Base-by-base conservation (phyloP, 768 basidiomycete genomes). In the Tricholoma sp. region DNA sequence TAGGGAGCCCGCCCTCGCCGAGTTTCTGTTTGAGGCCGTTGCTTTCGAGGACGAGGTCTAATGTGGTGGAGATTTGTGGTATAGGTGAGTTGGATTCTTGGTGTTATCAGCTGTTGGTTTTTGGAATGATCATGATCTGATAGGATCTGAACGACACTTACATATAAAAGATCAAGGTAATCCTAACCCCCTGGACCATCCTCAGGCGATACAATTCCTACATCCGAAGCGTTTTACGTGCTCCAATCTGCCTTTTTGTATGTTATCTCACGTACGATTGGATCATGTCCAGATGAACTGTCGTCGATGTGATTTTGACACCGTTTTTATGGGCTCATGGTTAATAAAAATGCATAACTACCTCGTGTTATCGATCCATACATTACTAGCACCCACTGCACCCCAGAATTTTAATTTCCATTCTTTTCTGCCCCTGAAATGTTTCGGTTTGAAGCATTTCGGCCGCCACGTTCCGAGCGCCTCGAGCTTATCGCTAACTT, bases 11-110 rank as follows among this genome's bases (percentile, higher is more conserved):
- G 12, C 54, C 61, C n/a, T 64, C 51, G n/a, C 63, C 63, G 33
- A 44, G 54, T 2, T 12, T 53, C 17, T 42, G 36, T 11, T 55
- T 62, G 11, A 55, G 52, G 36, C 67, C 66, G 10, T 61, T 65
- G 31, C 50, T 74, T 12, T 57, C 70, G 32, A 67, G 70, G 52
- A 68, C 69, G 48, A 59, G 61, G 6, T 62, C 63, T 7, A 63
- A 9, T 8, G 45, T 41, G 12, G 63, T 59, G 37, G 34, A 53
- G 28, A 52, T 15, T 31, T 37, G 28, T 24, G 28, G 29, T 32
- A 15, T 31, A 45, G 32, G 45, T 45, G 28, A n/a, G 12, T 47
- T 36, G 12, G 5, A 3, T 6, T 48, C 36, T 41, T 42, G 20
- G 15, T 4, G 8, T 20, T 17, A 28, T 36, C 9, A 17, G 28